A percentile compares a stretch with the other conserved stretches of the same genome.
Evolutionary conservation across 768 basidiomycete genomes (phyloP).

Genomic region (Gelatoporia subvermispora): DNA sequence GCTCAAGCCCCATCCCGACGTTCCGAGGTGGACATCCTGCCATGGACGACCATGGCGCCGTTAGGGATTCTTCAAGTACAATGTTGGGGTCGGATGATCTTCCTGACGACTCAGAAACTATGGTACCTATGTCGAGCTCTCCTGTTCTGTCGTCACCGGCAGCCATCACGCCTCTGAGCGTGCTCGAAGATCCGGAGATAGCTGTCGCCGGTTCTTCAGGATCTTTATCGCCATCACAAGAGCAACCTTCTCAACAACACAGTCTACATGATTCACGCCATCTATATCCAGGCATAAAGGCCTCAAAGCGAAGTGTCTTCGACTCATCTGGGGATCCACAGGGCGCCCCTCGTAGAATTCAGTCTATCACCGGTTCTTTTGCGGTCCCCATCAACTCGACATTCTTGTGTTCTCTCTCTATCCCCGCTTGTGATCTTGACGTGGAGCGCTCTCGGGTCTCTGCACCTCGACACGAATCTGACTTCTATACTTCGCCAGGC

Average conservation of each 20-base stretch:
- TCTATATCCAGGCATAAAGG: too few species aligned
- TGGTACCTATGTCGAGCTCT: constrained; percentile 12
- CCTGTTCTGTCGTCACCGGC: constrained; percentile 9
- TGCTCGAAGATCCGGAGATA: not conserved
- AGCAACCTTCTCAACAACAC: too few species aligned
- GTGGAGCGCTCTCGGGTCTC: not conserved
- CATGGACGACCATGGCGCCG: too few species aligned
- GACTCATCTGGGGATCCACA: not conserved
- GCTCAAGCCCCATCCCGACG: too few species aligned
- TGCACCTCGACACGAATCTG: not conserved
- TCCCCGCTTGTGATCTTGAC: not conserved
- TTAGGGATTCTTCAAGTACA: not conserved
- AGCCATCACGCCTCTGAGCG: constrained; percentile 5
- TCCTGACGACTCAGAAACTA: not conserved
- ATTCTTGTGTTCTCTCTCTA: not conserved
- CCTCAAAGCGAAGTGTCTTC: not conserved
- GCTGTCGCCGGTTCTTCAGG: too few species aligned
- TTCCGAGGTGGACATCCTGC: too few species aligned
- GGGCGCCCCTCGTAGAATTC: too few species aligned
- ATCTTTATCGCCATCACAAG: too few species aligned
- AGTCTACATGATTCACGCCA: too few species aligned
- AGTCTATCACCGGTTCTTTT: not conserved
- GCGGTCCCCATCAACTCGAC: not conserved
- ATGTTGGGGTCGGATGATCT: not conserved
- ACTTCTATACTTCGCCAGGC: too few species aligned